Base-by-base conservation (phyloP, 176 grass and related monocot species). In the Triticum timopheevii region DNA sequence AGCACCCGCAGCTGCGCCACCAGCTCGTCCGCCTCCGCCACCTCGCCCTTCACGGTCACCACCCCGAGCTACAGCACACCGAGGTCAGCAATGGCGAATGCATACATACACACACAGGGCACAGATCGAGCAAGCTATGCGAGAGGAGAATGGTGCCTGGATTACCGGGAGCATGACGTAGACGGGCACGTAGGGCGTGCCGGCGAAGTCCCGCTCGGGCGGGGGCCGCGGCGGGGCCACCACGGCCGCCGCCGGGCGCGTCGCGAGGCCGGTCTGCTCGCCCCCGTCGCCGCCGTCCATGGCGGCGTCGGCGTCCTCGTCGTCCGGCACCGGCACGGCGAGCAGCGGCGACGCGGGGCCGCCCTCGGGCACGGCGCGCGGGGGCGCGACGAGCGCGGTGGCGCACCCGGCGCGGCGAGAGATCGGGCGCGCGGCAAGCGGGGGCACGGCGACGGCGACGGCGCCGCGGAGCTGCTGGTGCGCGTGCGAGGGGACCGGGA, bases 111-210 rank as follows among this genome's bases (percentile, higher is more conserved):
- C 13, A 45, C 42, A 6, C 2, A 36, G 6, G 6, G 34, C 34
- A 34, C 34, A 34, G 27, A 27, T 27, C 27, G 27, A 27, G 27
- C 27, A 27, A 27, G 27, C 27, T 27, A 27, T 27, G 27, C 27
- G 27, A 27, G 27, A 27, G 27, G 3, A 15, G 64, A 30, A 2
- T 1, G 61, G 24, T 0, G 11, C 5, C 1, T 2, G n/a, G 61
- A 5, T 81, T 85, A 98, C 96, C 16, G 93, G 93, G 6, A 98
- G 88, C 93, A 95, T 95, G 65, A 98, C 92, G 70, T 92, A 95
- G 65, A 98, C 92, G 17, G 93, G 88, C 8, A 98, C 73, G 73
- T 88, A 95, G 79, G 93, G 84, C 88, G 96, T 95, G 70, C 92
- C 93, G 15, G 88, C 84, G 65, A 92, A 95, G 64, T 94, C 88